phyloP scores from a whole-genome alignment of 2,329 filamentous ascomycete species.

The Colletotrichum sp. region DNA sequence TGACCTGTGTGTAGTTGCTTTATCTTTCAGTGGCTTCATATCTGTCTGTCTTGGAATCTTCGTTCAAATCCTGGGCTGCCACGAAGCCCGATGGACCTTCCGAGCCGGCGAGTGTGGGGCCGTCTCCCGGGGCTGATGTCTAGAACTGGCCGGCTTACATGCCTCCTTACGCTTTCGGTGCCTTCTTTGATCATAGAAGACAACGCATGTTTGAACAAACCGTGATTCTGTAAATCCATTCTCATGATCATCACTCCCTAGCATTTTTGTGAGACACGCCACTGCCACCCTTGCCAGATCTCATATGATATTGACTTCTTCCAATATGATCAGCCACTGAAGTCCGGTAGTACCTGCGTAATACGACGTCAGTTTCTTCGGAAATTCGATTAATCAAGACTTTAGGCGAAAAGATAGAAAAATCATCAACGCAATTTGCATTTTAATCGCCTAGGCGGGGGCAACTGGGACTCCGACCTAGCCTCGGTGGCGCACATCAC shows the following conservation, averaged over 20 bases:
- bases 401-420: too few species aligned
- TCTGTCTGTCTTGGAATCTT: background rate
- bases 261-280: background rate
- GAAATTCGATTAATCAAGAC: too few species aligned
- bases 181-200: background rate
- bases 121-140: background rate
- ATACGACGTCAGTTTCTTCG: background rate
- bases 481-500: background rate
- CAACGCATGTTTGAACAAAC: background rate
- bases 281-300: background rate
- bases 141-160: background rate
- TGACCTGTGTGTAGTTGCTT: background rate
- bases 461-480: background rate
- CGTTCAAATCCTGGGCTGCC: too few species aligned
- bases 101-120: too few species aligned
- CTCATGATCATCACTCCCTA: background rate
- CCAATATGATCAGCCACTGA: background rate
- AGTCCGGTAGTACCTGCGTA: background rate
- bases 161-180: background rate
- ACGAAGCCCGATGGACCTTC: too few species aligned
- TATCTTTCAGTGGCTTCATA: background rate
- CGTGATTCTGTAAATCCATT: background rate
- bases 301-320: background rate
- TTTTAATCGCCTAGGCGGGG: too few species aligned
- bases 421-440: too few species aligned